Evolutionary conservation across 495 filamentous ascomycete genomes (phyloP).

Genomic region (Choiromyces venosus): DNA sequence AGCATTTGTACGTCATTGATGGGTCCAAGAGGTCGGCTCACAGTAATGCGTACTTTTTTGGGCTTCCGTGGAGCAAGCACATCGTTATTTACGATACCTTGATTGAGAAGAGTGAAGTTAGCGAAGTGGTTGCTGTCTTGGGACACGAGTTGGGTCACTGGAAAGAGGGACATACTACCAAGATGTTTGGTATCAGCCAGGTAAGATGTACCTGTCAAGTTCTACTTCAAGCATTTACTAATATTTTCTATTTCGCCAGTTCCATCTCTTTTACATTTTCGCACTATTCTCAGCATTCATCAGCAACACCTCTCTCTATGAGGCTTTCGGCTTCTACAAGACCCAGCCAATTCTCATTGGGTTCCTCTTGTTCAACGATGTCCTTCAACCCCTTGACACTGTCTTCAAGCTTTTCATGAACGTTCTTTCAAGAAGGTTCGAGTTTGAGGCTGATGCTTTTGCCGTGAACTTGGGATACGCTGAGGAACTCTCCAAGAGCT

Average conservation of each 20-base stretch:
- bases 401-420: constrained; percentile 93
- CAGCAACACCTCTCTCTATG: constrained; percentile 85
- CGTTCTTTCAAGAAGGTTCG: constrained; percentile 83
- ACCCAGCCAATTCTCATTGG: constrained; percentile 90
- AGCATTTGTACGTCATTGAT: constrained; percentile 90
- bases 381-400: constrained; percentile 83
- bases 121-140: constrained; percentile 91
- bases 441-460: constrained; percentile 94
- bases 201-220: constrained; percentile 46
- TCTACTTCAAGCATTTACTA: constrained; percentile 26
- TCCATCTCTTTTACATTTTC: constrained; percentile 94
- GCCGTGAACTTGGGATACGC: constrained; percentile 79
- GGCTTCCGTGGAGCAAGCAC: constrained; percentile 98
- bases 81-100: constrained; percentile 98
- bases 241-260: constrained; percentile 48
- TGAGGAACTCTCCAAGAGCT: constrained; percentile 71
- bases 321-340: constrained; percentile 80
- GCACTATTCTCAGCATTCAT: constrained; percentile 94
- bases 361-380: constrained; percentile 93
- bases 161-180: constrained; percentile 90
- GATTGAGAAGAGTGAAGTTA: constrained; percentile 83
- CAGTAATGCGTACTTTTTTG: constrained; percentile 98
- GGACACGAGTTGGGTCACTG: constrained; percentile 96
- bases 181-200: constrained; percentile 82
- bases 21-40: constrained; percentile 95